Percentiles rank a stretch among this genome's conserved stretches.
Evolutionary conservation across 129 eudicot species (phyloP).

Genomic region (Lactuca saligna): DNA sequence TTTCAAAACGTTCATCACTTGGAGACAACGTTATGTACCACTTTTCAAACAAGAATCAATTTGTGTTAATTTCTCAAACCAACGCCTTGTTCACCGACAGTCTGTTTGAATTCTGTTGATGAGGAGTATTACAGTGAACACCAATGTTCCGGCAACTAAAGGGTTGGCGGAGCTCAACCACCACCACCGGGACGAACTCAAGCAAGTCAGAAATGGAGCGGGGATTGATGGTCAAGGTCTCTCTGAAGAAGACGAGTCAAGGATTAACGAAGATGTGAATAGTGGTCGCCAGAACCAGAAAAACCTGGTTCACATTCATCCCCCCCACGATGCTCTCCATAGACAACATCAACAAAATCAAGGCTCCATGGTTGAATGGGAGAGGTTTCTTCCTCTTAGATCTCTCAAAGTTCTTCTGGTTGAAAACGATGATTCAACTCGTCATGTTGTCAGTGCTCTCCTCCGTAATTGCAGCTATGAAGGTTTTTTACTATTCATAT

Average conservation of each 20-base stretch:
- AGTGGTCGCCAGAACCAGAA: constrained; percentile 11
- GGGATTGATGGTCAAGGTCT: constrained; percentile 43
- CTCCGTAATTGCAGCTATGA: constrained; percentile 84
- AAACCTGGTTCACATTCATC: constrained; percentile 1
- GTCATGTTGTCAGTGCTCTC: constrained; percentile 75
- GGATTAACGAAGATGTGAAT: constrained; percentile 37
- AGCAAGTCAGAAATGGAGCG: constrained; percentile 43
- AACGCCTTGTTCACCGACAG: constrained; percentile 28
- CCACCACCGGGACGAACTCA: constrained; percentile 31
- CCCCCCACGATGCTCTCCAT: constrained; percentile 28
- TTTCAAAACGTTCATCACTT: constrained; percentile 29
- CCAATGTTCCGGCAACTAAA: constrained; percentile 37
- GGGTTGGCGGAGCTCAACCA: constrained; percentile 52
- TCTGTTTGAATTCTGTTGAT: constrained; percentile 57
- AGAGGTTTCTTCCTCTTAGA: constrained; percentile 62
- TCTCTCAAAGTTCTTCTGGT: constrained; percentile 65
- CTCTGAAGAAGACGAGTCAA: constrained; percentile 46
- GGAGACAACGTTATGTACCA: constrained; percentile 58
- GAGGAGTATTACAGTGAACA: constrained; percentile 45
- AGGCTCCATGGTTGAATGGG: constrained; percentile 59
- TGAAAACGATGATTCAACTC: constrained; percentile 80
- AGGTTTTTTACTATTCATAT: constrained; percentile 36
- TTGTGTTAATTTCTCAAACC: constrained; percentile 35
- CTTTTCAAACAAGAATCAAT: constrained; percentile 30
- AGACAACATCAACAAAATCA: constrained; percentile 50